Conservation (phyloP, 805 yeast species). For the Pichia membranifaciens region DNA sequence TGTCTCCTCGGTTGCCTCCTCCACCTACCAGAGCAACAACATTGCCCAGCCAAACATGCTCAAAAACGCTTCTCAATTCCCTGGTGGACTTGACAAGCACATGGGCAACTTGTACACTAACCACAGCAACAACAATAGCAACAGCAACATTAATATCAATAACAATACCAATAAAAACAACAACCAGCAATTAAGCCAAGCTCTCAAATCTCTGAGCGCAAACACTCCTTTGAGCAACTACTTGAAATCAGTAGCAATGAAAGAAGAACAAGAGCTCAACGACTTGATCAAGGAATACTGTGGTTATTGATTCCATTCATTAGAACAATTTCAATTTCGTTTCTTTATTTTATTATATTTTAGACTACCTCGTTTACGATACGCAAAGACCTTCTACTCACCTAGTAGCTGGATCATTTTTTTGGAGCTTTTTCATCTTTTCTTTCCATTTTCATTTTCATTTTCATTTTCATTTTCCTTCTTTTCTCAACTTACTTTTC, state of each 20-base stretch:
- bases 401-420: too few species aligned
- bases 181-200: constrained; percentile 1
- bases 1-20: constrained; percentile 20
- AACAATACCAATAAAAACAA: too few species aligned
- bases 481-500: too few species aligned
- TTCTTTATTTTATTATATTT: not conserved
- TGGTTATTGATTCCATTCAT: constrained; percentile 11
- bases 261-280: constrained; percentile 31
- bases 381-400: too few species aligned
- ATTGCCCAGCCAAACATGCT: not conserved
- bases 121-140: not conserved
- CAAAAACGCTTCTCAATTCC: not conserved
- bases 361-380: not conserved
- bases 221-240: constrained; percentile 23
- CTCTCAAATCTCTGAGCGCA: constrained; percentile 13
- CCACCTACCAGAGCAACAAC: constrained; percentile 1
- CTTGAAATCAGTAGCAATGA: constrained; percentile 30
- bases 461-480: too few species aligned
- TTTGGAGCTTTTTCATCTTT: too few species aligned
- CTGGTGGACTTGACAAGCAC: constrained; percentile 1
- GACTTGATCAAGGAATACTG: constrained; percentile 32
- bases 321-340: not conserved
- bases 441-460: too few species aligned
- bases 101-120: not conserved
- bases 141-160: not conserved